These are phyloP conservation scores for Blepharisma japonicum DNA, from an alignment of 73 alveolate species.

Conservation along the genomic window DNA sequence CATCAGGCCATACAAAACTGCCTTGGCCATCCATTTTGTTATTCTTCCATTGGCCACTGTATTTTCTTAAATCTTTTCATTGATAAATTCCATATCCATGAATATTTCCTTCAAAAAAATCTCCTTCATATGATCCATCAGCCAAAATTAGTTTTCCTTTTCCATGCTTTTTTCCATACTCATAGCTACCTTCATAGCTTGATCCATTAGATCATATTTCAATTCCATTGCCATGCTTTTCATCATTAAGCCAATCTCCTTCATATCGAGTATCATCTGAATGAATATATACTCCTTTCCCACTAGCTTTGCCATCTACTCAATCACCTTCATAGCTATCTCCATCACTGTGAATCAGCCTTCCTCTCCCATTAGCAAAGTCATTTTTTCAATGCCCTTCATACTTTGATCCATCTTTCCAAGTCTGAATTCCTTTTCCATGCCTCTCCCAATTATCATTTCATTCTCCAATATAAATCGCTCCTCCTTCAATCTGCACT, in stretches of 20 bases:
- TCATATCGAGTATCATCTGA: constrained; percentile 37
- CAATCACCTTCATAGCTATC: constrained; percentile 73
- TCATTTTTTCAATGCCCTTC: constrained; percentile 40
- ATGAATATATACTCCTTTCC: constrained; percentile 50
- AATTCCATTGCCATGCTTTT: constrained; percentile 45
- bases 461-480: constrained; percentile 15
- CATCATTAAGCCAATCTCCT: constrained; percentile 54
- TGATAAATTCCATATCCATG: constrained; percentile 49
- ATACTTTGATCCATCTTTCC: constrained; percentile 13
- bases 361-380: constrained; percentile 82
- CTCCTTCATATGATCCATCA: constrained; percentile 76
- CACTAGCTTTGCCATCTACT: constrained; percentile 59
- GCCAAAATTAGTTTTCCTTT: constrained; percentile 54
- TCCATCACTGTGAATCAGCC: constrained; percentile 68
- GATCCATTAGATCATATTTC: constrained; percentile 44
- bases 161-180: constrained; percentile 53
- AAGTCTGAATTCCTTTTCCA: not conserved
- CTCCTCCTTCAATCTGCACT: constrained; percentile 3
- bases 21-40: constrained; percentile 30
- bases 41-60: constrained; percentile 31
- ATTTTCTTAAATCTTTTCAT: constrained; percentile 40
- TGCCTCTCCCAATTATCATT: not conserved
- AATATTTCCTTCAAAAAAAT: constrained; percentile 48
- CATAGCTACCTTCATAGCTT: constrained; percentile 47
- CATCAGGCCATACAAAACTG: constrained; percentile 13